Conservation (phyloP, 331 rosid genomes). For the Dryas integrifolia region DNA sequence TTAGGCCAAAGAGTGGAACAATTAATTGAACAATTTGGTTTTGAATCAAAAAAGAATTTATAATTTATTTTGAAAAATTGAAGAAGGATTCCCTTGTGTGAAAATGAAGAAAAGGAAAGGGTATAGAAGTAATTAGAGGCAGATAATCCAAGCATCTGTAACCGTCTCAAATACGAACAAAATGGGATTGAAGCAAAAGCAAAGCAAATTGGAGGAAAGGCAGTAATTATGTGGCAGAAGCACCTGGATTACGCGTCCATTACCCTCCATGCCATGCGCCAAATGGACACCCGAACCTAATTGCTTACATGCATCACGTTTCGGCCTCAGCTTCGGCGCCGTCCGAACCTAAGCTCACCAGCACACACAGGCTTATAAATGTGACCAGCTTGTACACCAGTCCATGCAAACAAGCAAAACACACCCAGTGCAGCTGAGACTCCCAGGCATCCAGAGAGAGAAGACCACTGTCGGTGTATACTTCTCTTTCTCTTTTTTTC, state of each 20-base stretch:
- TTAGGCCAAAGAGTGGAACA: no score
- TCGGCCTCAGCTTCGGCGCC: no score
- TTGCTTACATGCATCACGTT: no score
- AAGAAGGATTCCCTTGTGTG: no score
- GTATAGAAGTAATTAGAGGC: background rate
- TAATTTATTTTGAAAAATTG: no score
- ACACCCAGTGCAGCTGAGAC: background rate
- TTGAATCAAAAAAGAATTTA: no score
- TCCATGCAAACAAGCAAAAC: background rate
- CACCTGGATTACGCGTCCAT: background rate
- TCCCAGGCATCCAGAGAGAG: background rate
- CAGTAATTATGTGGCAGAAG: slow-evolving; percentile 6
- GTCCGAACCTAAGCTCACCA: no score
- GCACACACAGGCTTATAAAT: background rate
- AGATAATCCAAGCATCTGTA: background rate
- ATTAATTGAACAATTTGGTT: no score
- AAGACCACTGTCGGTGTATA: background rate
- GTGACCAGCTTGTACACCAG: background rate
- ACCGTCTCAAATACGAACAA: slow-evolving; percentile 1
- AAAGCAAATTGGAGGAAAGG: background rate
- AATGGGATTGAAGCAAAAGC: background rate
- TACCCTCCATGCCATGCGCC: background rate
- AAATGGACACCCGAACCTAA: background rate
- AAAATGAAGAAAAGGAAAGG: background rate
- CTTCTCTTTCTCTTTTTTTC: background rate